These are phyloP conservation scores for Colletotrichum spaethianum DNA, from an alignment of 2,329 filamentous ascomycete genomes.

Conservation along the genomic window DNA sequence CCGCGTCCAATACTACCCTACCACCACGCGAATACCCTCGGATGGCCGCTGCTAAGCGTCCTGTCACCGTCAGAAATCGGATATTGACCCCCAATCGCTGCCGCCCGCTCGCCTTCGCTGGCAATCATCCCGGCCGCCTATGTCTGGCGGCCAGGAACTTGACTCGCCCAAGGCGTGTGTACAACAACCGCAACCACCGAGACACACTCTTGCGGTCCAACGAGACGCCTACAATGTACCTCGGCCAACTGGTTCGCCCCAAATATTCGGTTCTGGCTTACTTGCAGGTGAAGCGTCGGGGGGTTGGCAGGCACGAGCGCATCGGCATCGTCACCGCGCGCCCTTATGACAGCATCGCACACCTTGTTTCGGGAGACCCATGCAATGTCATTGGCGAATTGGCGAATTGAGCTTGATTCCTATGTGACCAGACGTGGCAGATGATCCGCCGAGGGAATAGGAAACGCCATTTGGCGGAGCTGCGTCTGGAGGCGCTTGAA, in stretches of 20 bases:
- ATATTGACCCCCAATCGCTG: slow-evolving; percentile 14
- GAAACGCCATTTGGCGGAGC: background rate
- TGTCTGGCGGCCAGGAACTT: slow-evolving; percentile 11
- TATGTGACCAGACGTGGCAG: slow-evolving; percentile 3
- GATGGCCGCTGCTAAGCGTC: slow-evolving; percentile 31
- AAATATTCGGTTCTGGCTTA: slow-evolving; percentile 36
- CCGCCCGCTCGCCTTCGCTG: background rate
- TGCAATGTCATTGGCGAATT: slow-evolving; percentile 3
- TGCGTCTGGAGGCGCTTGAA: background rate
- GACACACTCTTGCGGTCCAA: slow-evolving; percentile 25
- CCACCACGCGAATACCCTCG: slow-evolving; percentile 12
- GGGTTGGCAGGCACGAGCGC: slow-evolving; percentile 27
- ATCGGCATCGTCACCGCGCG: slow-evolving; percentile 33
- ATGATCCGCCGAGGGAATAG: background rate
- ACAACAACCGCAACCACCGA: background rate
- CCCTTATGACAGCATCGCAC: slow-evolving; percentile 39
- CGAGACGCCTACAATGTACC: slow-evolving; percentile 12
- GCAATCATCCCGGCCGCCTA: background rate
- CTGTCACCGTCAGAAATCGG: background rate
- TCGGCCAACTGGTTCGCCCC: slow-evolving; percentile 14
- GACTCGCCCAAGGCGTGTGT: slow-evolving; percentile 32
- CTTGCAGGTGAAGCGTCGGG: slow-evolving; percentile 22
- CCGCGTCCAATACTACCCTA: slow-evolving; percentile 29
- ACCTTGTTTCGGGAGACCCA: background rate
- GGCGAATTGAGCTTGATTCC: slow-evolving; percentile 8